Evolutionary conservation across 2,329 filamentous ascomycete species (phyloP), one percentile per base, ranked within the genome.

Genomic region (Colletotrichum trifolii): DNA sequence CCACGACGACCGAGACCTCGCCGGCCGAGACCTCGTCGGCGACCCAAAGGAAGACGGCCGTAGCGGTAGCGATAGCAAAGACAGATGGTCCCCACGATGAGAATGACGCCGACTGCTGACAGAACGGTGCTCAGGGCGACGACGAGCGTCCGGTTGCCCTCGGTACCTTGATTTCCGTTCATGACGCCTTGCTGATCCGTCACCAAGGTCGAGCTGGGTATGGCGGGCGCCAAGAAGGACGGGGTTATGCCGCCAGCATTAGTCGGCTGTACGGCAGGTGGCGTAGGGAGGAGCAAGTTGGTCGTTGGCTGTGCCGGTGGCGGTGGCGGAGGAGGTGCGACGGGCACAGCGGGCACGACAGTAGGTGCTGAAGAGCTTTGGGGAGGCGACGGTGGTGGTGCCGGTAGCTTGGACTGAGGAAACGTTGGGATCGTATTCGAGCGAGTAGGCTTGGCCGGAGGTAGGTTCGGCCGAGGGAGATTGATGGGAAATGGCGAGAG

Each of bases 121-220:
- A 83, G 70, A 2, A 81, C 76, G 9, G 81, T 83, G 71, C 83
- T 82, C 42, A 88, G 77, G 53, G 81, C 78, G 67, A 88, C 84
- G 66, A 84, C 79, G 35, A 84, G 75, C 8, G 76, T 83, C 47
- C 77, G 76, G 69, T 77, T 76, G 69, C 74, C 71, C 38, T 67
- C 67, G 67, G 36, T 54, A 35, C 45, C 43, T 15, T 64, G 60
- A 2, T 60, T 50, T 8, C 49, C 60, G 48, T 17, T 13, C 64
- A 67, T 67, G 39, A 43, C 38, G 46, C 54, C 60, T 54, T 63
- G 43, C 47, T 43, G 42, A 38, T 47, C 59, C 33, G 63, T 52
- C 52, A 57, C n/a, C 12, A 59, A 58, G 17, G 53, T 58, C 12
- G 63, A 66, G 42, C 59, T 58, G 17, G 63, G 59, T 57, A 42